Percentiles rank a stretch among this genome's conserved stretches.
Conservation (phyloP, 2,329 filamentous ascomycete species). For the Aspergillus flavus region DNA sequence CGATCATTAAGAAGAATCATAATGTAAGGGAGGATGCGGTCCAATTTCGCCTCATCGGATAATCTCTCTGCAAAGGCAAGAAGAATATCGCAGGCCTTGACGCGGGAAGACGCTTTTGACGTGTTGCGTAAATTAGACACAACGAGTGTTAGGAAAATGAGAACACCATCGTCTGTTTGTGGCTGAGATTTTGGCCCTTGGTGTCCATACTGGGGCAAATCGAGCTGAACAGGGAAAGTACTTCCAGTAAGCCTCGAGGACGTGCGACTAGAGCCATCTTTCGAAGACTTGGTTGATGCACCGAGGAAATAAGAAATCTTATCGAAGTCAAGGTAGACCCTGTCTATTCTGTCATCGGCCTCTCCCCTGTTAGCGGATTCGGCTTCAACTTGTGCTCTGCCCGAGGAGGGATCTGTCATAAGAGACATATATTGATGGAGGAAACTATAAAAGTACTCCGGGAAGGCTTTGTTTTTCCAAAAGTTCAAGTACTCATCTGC, state of each 20-base stretch:
- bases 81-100: slow-evolving; percentile 87
- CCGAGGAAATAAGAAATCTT: slow-evolving; percentile 96
- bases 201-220: slow-evolving; percentile 83
- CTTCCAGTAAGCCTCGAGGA: slow-evolving; percentile 38
- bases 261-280: slow-evolving; percentile 32
- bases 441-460: slow-evolving; percentile 96
- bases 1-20: slow-evolving; percentile 80
- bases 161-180: slow-evolving; percentile 80
- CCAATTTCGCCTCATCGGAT: slow-evolving; percentile 93
- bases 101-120: slow-evolving; percentile 80
- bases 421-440: slow-evolving; percentile 97
- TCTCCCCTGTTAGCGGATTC: slow-evolving; percentile 75
- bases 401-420: slow-evolving; percentile 86
- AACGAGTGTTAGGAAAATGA: slow-evolving; percentile 88
- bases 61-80: slow-evolving; percentile 88
- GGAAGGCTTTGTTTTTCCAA: slow-evolving; percentile 90
- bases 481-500: slow-evolving; percentile 93
- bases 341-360: slow-evolving; percentile 89
- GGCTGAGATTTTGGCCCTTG: slow-evolving; percentile 63
- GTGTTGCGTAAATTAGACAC: slow-evolving; percentile 89
- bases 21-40: slow-evolving; percentile 88
- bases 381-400: slow-evolving; percentile 70
- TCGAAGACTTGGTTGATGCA: slow-evolving; percentile 60
- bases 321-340: slow-evolving; percentile 92
- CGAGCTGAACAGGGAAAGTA: slow-evolving; percentile 73